Evolutionary conservation across 228 moss, liverwort and hornwort species (phyloP).

Genomic region (Sphagnum fallax): DNA sequence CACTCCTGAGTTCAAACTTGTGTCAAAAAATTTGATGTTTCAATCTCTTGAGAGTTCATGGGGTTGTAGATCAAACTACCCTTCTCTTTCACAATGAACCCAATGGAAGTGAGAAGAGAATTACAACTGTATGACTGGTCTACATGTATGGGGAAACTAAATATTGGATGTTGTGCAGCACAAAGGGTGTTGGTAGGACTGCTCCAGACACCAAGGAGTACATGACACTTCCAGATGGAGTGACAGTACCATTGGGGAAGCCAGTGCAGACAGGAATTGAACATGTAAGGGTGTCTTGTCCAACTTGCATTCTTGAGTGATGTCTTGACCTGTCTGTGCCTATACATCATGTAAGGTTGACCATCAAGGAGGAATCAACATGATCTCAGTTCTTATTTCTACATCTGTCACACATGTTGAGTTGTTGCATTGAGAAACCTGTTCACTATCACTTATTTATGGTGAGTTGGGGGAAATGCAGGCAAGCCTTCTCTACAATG

Average conservation of each 20-base stretch:
- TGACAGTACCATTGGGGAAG: slow-evolving; percentile 69
- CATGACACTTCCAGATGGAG: slow-evolving; percentile 72
- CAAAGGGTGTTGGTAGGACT: slow-evolving; percentile 67
- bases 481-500: slow-evolving; percentile 56
- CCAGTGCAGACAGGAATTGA: slow-evolving; percentile 9
- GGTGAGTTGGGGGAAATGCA: slow-evolving; percentile 14
- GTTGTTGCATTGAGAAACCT: not conserved
- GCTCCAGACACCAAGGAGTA: slow-evolving; percentile 52
- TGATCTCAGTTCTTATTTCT: too few relatives aligned
- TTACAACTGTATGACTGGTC: too few relatives aligned
- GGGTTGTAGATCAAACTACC: too few relatives aligned
- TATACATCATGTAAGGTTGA: not conserved
- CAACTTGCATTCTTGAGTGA: not conserved
- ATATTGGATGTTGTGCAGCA: slow-evolving; percentile 46
- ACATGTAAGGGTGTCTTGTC: slow-evolving; percentile 12
- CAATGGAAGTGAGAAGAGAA: too few relatives aligned
- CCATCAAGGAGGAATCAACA: too few relatives aligned
- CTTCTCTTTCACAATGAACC: too few relatives aligned
- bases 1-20: too few relatives aligned
- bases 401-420: not conserved
- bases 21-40: too few relatives aligned
- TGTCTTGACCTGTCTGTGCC: not conserved
- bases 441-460: too few relatives aligned
- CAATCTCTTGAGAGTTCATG: too few relatives aligned
- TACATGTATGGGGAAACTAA: not conserved